Percentiles rank a stretch among this genome's conserved stretches.
Conservation (phyloP, 345 rosid species). For the Dipteronia dyeriana region DNA sequence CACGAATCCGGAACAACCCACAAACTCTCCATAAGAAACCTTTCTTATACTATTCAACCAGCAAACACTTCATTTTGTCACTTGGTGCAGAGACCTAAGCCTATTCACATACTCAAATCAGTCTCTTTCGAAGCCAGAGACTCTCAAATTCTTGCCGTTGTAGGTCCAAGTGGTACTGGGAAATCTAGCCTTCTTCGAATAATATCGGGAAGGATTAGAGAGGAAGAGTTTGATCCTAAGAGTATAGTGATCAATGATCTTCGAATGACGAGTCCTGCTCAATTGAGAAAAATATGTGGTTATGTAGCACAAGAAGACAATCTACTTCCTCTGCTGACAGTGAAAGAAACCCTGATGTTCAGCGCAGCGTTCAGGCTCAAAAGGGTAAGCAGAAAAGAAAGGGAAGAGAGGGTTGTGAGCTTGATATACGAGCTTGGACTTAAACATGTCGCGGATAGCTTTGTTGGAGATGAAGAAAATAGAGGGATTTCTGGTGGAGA, state of each 20-base stretch:
- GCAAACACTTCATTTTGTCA: conserved; percentile 30
- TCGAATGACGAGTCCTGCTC: conserved; percentile 38
- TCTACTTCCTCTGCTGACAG: conserved; percentile 77
- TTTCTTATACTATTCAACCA: conserved; percentile 59
- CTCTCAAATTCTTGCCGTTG: conserved; percentile 70
- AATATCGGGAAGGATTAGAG: conserved; percentile 70
- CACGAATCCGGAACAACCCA: conserved; percentile 9
- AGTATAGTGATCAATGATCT: conserved; percentile 46
- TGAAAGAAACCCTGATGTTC: conserved; percentile 77
- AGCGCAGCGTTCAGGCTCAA: conserved; percentile 77
- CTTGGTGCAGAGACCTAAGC: conserved; percentile 40
- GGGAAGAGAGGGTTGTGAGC: conserved; percentile 63
- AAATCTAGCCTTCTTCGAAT: conserved; percentile 78
- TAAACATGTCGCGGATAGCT: conserved; percentile 42
- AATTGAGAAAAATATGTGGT: conserved; percentile 69
- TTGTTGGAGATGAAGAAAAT: conserved; percentile 62
- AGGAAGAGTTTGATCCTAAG: conserved; percentile 47
- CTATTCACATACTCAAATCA: conserved; percentile 56
- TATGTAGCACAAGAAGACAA: conserved; percentile 88
- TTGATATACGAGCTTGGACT: conserved; percentile 78
- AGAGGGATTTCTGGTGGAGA: conserved; percentile 89
- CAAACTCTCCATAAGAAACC: conserved; percentile 47
- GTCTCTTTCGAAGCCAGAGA: conserved; percentile 63
- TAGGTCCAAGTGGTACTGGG: conserved; percentile 88
- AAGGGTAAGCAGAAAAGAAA: conserved; percentile 45